Evolutionary conservation across 495 filamentous ascomycete genomes (phyloP).

Genomic region (Collariella sp.): DNA sequence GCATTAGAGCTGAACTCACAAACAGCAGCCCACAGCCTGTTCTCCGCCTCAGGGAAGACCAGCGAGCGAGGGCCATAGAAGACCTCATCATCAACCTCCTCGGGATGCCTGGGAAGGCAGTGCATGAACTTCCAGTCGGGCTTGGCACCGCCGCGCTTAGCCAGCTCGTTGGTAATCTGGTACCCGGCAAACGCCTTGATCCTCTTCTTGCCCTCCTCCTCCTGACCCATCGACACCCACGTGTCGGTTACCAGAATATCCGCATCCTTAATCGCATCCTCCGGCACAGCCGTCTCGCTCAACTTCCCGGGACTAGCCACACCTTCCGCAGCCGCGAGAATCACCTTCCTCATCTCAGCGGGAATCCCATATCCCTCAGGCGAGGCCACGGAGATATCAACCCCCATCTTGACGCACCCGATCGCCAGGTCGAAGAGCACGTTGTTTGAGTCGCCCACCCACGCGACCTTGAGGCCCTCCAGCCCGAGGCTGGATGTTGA

Average conservation of each 20-base stretch:
- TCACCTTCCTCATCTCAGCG: constrained; percentile 56
- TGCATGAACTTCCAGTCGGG: constrained; percentile 96
- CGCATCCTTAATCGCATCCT: constrained; percentile 80
- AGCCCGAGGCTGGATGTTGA: constrained; percentile 50
- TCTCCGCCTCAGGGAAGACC: constrained; percentile 91
- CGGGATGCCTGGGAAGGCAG: constrained; percentile 85
- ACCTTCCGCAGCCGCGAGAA: constrained; percentile 50
- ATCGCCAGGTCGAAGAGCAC: constrained; percentile 90
- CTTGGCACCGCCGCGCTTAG: constrained; percentile 77
- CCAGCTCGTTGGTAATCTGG: constrained; percentile 78
- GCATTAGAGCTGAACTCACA: constrained; percentile 34
- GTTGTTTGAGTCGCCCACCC: constrained; percentile 96
- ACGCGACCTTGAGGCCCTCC: constrained; percentile 80
- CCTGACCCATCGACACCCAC: constrained; percentile 97
- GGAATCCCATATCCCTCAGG: constrained; percentile 77
- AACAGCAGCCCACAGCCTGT: constrained; percentile 83
- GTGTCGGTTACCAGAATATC: constrained; percentile 93
- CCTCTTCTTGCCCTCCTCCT: constrained; percentile 66
- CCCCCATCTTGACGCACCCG: constrained; percentile 74
- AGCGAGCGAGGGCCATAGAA: constrained; percentile 76
- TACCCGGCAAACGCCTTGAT: constrained; percentile 79
- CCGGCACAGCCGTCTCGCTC: constrained; percentile 65
- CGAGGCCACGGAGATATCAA: constrained; percentile 77
- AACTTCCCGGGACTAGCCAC: constrained; percentile 55
- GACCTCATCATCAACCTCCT: constrained; percentile 91